A percentile compares a stretch with the other conserved stretches of the same genome.
phyloP scores from a whole-genome alignment of 331 rosid genomes.

The Stylosanthes scabra region DNA sequence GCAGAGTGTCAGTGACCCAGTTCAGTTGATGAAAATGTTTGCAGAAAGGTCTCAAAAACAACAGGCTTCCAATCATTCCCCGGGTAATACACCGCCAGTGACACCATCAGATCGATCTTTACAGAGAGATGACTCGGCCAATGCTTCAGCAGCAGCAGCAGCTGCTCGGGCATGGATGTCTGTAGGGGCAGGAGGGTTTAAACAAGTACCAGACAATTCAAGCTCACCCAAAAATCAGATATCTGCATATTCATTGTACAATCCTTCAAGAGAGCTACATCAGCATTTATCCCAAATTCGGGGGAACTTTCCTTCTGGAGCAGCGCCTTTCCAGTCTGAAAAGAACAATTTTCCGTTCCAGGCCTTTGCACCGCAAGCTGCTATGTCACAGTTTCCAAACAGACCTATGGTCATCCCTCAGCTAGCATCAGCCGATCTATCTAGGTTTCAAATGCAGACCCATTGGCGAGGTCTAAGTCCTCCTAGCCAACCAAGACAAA shows the following conservation, averaged over 20 bases:
- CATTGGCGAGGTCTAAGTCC: constrained; percentile 75
- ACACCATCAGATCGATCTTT: constrained; percentile 60
- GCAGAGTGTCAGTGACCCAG: constrained; percentile 74
- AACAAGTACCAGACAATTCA: constrained; percentile 69
- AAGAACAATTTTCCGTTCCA: constrained; percentile 69
- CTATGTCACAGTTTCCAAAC: constrained; percentile 63
- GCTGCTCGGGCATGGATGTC: constrained; percentile 99
- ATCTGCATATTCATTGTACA: constrained; percentile 79
- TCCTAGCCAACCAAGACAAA: constrained; percentile 71
- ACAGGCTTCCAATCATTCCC: constrained; percentile 63
- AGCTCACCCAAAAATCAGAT: constrained; percentile 67
- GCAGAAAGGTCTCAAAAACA: constrained; percentile 74
- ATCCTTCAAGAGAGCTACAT: constrained; percentile 71
- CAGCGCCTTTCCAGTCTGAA: constrained; percentile 68
- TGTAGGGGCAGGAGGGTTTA: constrained; percentile 89
- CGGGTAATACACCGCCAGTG: constrained; percentile 56
- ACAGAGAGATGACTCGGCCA: constrained; percentile 67
- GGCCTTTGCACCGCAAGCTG: constrained; percentile 64
- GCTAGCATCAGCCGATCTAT: constrained; percentile 63
- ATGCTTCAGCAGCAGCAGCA: constrained; percentile 88
- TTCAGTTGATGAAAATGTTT: constrained; percentile 77
- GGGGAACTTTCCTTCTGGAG: constrained; percentile 69
- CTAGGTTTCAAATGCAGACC: constrained; percentile 81
- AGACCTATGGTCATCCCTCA: constrained; percentile 77
- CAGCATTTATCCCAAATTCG: constrained; percentile 60